Conservation (phyloP, 192 early-diverging fungal species). For the Coemansia sp. region DNA sequence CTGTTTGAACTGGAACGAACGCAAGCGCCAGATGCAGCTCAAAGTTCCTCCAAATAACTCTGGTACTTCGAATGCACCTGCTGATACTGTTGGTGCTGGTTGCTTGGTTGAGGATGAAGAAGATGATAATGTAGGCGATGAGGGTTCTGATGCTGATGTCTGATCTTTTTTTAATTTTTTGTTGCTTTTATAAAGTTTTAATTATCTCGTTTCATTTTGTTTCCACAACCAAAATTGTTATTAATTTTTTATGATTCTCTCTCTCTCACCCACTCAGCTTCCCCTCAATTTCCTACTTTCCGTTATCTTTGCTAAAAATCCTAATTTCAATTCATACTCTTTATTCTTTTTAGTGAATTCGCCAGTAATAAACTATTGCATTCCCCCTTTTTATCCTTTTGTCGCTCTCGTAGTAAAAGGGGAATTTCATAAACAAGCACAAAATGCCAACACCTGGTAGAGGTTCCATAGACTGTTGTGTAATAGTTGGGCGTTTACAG, state of each 20-base stretch:
- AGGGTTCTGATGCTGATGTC: slow-evolving; percentile 6
- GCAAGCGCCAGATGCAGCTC: slow-evolving; percentile 85
- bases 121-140: slow-evolving; percentile 19
- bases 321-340: not conserved
- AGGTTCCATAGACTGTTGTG: slow-evolving; percentile 40
- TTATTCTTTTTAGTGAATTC: not conserved
- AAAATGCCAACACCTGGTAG: slow-evolving; percentile 35
- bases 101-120: slow-evolving; percentile 12
- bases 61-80: not conserved
- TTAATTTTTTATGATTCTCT: not conserved
- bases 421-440: not conserved
- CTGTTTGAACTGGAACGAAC: slow-evolving; percentile 92
- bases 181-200: not conserved
- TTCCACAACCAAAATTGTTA: no score
- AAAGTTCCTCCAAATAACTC: slow-evolving; percentile 25
- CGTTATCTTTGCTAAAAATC: not conserved
- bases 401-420: not conserved
- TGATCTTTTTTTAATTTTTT: not conserved
- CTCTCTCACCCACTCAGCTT: not conserved
- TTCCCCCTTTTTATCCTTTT: not conserved
- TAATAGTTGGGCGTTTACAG: slow-evolving; percentile 30
- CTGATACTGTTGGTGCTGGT: slow-evolving; percentile 9
- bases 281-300: not conserved
- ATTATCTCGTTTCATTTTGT: not conserved
- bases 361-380: not conserved